Evolutionary conservation across 257 asterid genomes (phyloP), one percentile per base, ranked within the genome.

Genomic region (Solanum chiquidenum): DNA sequence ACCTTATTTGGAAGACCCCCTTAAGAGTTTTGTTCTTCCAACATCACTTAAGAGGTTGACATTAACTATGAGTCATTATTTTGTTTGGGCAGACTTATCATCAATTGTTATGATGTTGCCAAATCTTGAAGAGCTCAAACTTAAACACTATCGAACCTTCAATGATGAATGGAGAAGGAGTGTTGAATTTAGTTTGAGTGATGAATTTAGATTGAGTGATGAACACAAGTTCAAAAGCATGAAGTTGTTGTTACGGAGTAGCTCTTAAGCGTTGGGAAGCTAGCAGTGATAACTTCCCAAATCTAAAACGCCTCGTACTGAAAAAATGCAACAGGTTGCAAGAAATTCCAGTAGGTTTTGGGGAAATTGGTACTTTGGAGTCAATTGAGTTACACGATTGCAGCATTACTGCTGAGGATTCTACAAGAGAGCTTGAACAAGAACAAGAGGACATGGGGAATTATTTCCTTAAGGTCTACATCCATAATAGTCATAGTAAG

Each of bases 41-140:
- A 0, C 52, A 62, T 40, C 49, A 13, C 38, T 84, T n/a, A 84
- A 5, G 77, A 84, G 27, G 37, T 33, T 84, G 77, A 7, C 35
- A 1, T 35, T 84, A 21, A 5, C n/a, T 35, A 2, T 7, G 1
- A 7, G n/a, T 6, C 1, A 1, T 4, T 0, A 6, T 7, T 14
- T 62, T 84, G 2, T 3, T 23, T 9, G 37, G 87, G 1, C 1
- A 16, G 16, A 35, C 49, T 3, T 60, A 58, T 55, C 29, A 31
- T 25, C 73, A 66, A 64, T 3, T 20, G 12, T 35, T 35, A 46
- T 7, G 33, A 23, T 27, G 86, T 23, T 34, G 58, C 23, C 71
- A 23, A 21, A 64, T 55, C 75, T 62, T 55, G 74, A 34, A 68
- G 49, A 58, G 76, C 74, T 34, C 33, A n/a, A 40, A 14, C 75